Percentiles rank a stretch among this genome's conserved stretches.
phyloP scores from a whole-genome alignment of 192 early-diverging fungal genomes.

The Coemansia sp. region DNA sequence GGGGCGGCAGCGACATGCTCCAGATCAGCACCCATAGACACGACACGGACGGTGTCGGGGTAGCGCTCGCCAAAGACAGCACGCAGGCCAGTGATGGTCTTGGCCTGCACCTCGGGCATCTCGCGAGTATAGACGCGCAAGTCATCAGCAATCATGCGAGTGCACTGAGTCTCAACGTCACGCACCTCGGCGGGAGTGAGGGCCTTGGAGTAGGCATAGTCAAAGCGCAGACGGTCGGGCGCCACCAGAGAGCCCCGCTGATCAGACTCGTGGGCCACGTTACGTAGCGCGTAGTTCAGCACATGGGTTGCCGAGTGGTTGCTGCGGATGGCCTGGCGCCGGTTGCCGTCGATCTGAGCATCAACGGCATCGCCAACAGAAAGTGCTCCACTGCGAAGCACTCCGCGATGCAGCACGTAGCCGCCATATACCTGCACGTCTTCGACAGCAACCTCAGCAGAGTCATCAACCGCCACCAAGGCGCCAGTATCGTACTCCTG shows the following conservation, averaged over 20 bases:
- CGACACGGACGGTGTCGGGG: constrained; percentile 96
- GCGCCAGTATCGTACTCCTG: constrained; percentile 92
- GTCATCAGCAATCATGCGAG: constrained; percentile 73
- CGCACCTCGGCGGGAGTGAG: constrained; percentile 67
- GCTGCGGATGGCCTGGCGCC: constrained; percentile 86
- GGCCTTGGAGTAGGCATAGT: constrained; percentile 79
- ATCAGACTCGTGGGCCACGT: constrained; percentile 70
- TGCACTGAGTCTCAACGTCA: constrained; percentile 75
- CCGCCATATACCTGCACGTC: constrained; percentile 91
- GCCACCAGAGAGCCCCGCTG: constrained; percentile 96
- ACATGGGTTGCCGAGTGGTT: constrained; percentile 97
- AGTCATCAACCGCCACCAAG: constrained; percentile 76
- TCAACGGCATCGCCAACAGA: constrained; percentile 67
- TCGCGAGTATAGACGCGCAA: constrained; percentile 77
- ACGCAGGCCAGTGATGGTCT: constrained; percentile 85
- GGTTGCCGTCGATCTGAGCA: constrained; percentile 82
- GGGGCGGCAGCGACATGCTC: constrained; percentile 82
- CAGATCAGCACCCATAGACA: constrained; percentile 86
- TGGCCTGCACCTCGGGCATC: constrained; percentile 76
- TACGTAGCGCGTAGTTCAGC: constrained; percentile 90
- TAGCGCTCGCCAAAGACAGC: constrained; percentile 98
- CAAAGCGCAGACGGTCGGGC: constrained; percentile 95
- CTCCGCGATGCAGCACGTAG: constrained; percentile 94
- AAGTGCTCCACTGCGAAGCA: constrained; percentile 84
- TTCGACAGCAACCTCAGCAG: constrained; percentile 87